Conservation (phyloP, 2,329 filamentous ascomycete species). For the Purpureocillium takamizusanense region DNA sequence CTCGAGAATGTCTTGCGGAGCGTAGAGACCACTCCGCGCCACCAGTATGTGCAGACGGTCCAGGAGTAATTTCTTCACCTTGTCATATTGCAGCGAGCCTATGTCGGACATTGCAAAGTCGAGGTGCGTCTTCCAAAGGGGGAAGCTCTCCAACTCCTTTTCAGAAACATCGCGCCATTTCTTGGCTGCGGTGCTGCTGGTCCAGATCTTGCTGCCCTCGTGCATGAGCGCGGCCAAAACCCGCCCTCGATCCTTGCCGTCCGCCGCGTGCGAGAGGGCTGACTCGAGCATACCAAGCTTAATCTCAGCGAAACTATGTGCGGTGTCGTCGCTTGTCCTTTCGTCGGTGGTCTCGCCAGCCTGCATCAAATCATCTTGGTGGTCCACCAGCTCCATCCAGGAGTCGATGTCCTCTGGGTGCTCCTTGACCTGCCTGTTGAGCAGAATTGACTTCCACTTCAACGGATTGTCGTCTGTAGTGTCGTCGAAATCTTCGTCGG, state of each 20-base stretch:
- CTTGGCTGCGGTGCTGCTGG: constrained; percentile 45
- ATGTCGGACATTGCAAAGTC: constrained; percentile 65
- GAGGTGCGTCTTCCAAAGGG: constrained; percentile 65
- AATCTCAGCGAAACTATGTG: constrained; percentile 64
- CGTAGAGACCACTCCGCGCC: constrained; percentile 4
- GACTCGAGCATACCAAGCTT: constrained; percentile 74
- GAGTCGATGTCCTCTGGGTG: constrained; percentile 57
- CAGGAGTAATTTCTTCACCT: constrained; percentile 49
- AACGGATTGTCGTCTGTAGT: constrained; percentile 32
- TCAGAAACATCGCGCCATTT: constrained; percentile 52
- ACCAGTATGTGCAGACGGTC: constrained; percentile 32
- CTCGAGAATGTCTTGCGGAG: constrained; percentile 14
- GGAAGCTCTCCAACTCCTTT: constrained; percentile 28
- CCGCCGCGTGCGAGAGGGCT: constrained; percentile 51
- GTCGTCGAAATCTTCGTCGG: constrained; percentile 24
- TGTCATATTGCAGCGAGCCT: constrained; percentile 57
- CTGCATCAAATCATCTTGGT: constrained; percentile 63
- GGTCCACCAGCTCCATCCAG: constrained; percentile 71
- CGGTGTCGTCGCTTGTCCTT: constrained; percentile 48
- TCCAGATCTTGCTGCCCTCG: constrained; percentile 70
- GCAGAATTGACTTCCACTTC: constrained; percentile 46
- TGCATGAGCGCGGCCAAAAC: constrained; percentile 62
- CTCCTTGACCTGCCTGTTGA: constrained; percentile 56
- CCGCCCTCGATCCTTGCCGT: constrained; percentile 40
- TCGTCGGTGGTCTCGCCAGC: constrained; percentile 33